These are phyloP conservation scores for Trametes cubensis DNA, from an alignment of 768 basidiomycete species.

Conservation along the genomic window DNA sequence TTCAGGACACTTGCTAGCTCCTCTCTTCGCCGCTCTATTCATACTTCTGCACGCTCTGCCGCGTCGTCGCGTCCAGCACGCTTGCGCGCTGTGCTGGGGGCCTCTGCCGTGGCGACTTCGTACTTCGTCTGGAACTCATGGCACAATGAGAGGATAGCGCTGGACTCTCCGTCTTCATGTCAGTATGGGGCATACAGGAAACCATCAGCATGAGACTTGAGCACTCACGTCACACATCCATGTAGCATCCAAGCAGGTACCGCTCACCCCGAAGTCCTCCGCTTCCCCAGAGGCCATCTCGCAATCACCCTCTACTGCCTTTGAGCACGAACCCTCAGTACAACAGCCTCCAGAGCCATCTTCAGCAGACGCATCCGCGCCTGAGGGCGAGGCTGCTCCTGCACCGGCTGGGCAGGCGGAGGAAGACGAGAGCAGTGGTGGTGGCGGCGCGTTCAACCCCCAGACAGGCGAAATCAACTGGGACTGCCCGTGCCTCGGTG, in stretches of 20 bases:
- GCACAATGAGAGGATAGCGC: constrained; percentile 24
- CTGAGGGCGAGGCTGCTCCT: constrained; percentile 12
- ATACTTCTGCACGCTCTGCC: constrained; percentile 42
- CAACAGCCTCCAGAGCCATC: constrained; percentile 1
- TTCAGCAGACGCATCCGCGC: constrained; percentile 3
- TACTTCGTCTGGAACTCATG: constrained; percentile 38
- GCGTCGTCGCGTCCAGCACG: constrained; percentile 23
- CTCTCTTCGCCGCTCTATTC: constrained; percentile 54
- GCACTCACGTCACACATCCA: background rate
- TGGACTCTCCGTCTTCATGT: constrained; percentile 25
- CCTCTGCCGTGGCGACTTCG: constrained; percentile 35
- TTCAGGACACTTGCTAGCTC: constrained; percentile 56
- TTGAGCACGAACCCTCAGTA: constrained; percentile 15
- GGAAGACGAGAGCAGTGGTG: constrained; percentile 32
- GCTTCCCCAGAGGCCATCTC: constrained; percentile 13
- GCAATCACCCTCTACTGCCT: constrained; percentile 4
- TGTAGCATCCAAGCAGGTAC: constrained; percentile 24
- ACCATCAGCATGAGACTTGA: too few relatives aligned
- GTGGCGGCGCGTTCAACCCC: constrained; percentile 79
- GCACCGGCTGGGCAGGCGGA: constrained; percentile 26
- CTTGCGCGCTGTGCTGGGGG: constrained; percentile 32
- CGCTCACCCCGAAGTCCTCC: constrained; percentile 18
- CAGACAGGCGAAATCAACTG: constrained; percentile 99
- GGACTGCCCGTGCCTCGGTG: constrained; percentile 99
- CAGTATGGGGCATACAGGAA: background rate